Percentiles rank a stretch among this genome's conserved stretches.
These are phyloP conservation scores for Lagenaria siceraria DNA, from an alignment of 306 rosid genomes.

Conservation along the genomic window DNA sequence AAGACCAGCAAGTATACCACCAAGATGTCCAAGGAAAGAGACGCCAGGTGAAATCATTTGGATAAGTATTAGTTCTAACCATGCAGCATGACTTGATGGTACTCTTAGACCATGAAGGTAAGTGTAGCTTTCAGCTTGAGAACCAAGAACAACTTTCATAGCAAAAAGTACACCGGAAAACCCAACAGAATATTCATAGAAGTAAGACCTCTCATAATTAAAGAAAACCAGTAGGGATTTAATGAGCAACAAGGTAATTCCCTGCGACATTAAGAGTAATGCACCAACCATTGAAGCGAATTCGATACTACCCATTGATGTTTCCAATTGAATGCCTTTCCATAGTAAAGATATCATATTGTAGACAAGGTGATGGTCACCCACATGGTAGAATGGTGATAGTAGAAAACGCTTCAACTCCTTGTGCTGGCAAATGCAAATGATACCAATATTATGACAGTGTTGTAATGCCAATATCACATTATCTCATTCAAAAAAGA, in stretches of 20 bases:
- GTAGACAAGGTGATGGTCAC: constrained; percentile 72
- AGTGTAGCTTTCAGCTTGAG: constrained; percentile 26
- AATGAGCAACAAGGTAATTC: constrained; percentile 49
- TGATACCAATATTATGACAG: background rate
- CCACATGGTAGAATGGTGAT: constrained; percentile 73
- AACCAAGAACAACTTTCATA: constrained; percentile 76
- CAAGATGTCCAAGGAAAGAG: constrained; percentile 77
- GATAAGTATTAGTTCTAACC: constrained; percentile 66
- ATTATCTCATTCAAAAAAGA: background rate
- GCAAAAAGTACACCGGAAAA: constrained; percentile 91
- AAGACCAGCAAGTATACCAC: constrained; percentile 80
- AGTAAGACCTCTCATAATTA: constrained; percentile 47
- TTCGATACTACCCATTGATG: constrained; percentile 46
- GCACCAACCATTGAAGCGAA: constrained; percentile 65
- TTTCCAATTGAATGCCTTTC: constrained; percentile 77
- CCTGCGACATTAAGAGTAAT: constrained; percentile 60
- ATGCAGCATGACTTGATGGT: constrained; percentile 68
- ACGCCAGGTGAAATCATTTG: constrained; percentile 73
- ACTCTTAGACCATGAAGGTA: constrained; percentile 43
- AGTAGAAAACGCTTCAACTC: constrained; percentile 63
- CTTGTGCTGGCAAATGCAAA: constrained; percentile 29
- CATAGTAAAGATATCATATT: constrained; percentile 88
- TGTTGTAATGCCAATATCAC: background rate
- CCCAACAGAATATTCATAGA: constrained; percentile 58
- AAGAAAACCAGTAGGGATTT: constrained; percentile 57